Evolutionary conservation across 306 rosid genomes (phyloP).

Genomic region (Amphicarpaea edgeworthii): DNA sequence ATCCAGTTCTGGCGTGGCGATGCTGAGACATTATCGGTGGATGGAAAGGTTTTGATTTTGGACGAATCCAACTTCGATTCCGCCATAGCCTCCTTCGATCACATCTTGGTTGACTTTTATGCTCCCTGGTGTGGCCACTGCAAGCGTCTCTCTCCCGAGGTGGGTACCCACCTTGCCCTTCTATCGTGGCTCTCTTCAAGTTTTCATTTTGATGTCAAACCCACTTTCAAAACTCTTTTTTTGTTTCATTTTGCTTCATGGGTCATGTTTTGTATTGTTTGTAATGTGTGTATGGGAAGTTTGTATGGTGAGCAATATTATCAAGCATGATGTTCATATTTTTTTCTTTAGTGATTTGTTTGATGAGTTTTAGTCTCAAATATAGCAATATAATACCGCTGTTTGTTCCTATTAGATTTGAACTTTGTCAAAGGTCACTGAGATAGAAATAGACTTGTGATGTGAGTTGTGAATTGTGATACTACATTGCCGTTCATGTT

Average conservation of each 20-base stretch:
- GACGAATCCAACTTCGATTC: constrained; percentile 91
- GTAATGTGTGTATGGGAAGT: background rate
- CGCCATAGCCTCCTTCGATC: constrained; percentile 80
- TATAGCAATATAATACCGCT: background rate
- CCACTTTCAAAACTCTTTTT: background rate
- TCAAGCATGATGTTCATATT: constrained; percentile 3
- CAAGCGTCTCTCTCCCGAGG: constrained; percentile 98
- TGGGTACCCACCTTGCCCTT: constrained; percentile 39
- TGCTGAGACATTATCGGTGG: constrained; percentile 58
- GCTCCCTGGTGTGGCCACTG: constrained; percentile 99
- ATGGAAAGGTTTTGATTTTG: constrained; percentile 83
- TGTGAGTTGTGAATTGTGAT: background rate
- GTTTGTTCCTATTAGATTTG: background rate
- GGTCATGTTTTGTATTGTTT: background rate
- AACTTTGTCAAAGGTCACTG: constrained; percentile 19
- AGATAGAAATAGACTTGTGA: background rate
- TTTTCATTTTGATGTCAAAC: constrained; percentile 11
- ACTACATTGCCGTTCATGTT: background rate
- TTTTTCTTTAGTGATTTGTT: constrained; percentile 13
- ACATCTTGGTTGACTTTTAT: constrained; percentile 84
- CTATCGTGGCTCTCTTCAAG: background rate
- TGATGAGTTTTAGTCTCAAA: background rate
- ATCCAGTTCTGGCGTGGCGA: constrained; percentile 43
- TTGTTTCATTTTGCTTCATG: constrained; percentile 3
- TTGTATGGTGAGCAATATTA: background rate